Conservation (phyloP, 202 grass and related monocot species). For the Digitaria exilis region DNA sequence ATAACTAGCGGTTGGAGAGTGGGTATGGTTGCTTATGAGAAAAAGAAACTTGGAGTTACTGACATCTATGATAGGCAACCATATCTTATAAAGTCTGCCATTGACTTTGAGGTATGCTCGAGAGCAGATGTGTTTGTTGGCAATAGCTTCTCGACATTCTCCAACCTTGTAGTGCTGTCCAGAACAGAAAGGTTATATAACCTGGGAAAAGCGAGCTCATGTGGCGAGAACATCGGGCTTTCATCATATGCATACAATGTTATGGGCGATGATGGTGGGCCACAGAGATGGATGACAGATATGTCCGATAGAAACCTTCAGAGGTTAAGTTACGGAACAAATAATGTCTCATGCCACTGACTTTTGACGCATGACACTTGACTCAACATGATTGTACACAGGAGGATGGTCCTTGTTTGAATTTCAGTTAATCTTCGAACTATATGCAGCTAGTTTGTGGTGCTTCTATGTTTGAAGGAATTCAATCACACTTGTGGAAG, state of each 20-base stretch:
- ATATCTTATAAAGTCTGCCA: slow-evolving; percentile 94
- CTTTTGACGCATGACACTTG: slow-evolving; percentile 37
- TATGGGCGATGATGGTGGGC: slow-evolving; percentile 53
- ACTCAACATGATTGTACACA: slow-evolving; percentile 25
- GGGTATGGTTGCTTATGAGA: slow-evolving; percentile 83
- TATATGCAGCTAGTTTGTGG: slow-evolving; percentile 1
- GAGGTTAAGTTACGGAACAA: slow-evolving; percentile 81
- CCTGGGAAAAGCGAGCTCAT: slow-evolving; percentile 64
- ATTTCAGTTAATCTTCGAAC: slow-evolving; percentile 39
- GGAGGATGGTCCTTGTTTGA: not conserved
- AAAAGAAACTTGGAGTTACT: slow-evolving; percentile 81
- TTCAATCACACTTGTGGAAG: not conserved
- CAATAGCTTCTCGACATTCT: slow-evolving; percentile 99
- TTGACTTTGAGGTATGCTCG: slow-evolving; percentile 89
- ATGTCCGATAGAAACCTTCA: slow-evolving; percentile 73
- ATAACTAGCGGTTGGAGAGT: slow-evolving; percentile 87
- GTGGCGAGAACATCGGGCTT: slow-evolving; percentile 51
- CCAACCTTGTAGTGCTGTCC: slow-evolving; percentile 81
- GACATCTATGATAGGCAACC: slow-evolving; percentile 75
- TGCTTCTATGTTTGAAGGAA: slow-evolving; percentile 26
- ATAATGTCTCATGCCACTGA: slow-evolving; percentile 83
- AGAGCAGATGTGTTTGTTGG: slow-evolving; percentile 88
- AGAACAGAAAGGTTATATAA: slow-evolving; percentile 77
- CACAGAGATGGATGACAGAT: slow-evolving; percentile 89
- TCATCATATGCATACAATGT: slow-evolving; percentile 89